Percentiles rank a stretch among this genome's conserved stretches.
phyloP scores from a whole-genome alignment of 768 basidiomycete species.

The Jaapia argillacea region DNA sequence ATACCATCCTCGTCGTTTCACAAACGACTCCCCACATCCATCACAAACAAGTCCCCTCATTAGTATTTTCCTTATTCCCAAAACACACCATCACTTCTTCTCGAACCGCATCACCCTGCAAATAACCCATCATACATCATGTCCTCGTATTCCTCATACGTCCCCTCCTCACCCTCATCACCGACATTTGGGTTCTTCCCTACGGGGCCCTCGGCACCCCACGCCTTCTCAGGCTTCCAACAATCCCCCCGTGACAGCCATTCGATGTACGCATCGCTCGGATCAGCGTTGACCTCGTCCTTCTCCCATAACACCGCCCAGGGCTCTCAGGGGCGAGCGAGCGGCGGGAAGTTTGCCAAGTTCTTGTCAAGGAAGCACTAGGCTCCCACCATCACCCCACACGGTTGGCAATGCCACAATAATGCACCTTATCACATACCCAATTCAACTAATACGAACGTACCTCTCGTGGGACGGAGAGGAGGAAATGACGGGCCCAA shows the following conservation, averaged over 20 bases:
- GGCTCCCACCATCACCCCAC: not conserved
- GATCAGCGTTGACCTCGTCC: conserved; percentile 18
- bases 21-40: not conserved
- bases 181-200: conserved; percentile 56
- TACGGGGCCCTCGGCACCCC: conserved; percentile 38
- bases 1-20: not conserved
- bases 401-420: no score
- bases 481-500: not conserved
- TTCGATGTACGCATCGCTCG: conserved; percentile 45
- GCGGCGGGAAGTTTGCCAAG: not conserved
- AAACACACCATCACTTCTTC: not conserved
- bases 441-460: not conserved
- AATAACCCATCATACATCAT: conserved; percentile 17
- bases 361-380: not conserved
- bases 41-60: not conserved
- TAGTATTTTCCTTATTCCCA: not conserved
- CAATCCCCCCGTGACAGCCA: conserved; percentile 54
- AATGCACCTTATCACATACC: not conserved
- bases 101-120: not conserved
- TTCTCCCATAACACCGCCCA: conserved; percentile 13
- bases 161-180: conserved; percentile 35
- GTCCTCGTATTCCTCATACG: conserved; percentile 33
- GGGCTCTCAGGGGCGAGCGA: conserved; percentile 9
- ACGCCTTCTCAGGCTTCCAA: conserved; percentile 45
- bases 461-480: not conserved